These are phyloP conservation scores for Yamadazyma ubonensis DNA, from an alignment of 805 yeast species.

Conservation along the genomic window DNA sequence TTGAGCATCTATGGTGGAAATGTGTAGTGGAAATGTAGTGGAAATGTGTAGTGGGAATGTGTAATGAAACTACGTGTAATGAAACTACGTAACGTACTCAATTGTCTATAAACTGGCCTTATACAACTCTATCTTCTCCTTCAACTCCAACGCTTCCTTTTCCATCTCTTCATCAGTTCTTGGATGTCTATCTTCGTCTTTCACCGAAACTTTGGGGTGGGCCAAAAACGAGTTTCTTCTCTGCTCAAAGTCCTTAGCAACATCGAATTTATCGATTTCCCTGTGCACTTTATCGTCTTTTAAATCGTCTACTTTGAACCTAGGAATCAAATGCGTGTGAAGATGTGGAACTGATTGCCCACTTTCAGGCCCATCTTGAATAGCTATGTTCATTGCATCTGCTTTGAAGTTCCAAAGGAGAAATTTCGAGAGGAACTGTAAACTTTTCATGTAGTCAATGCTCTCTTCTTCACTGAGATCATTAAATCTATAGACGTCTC, in stretches of 20 bases:
- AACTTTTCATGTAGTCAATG: conserved; percentile 71
- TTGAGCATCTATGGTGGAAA: too few species aligned
- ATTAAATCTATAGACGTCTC: conserved; percentile 55
- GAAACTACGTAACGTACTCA: neutral
- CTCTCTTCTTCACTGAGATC: conserved; percentile 74
- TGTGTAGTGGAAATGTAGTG: too few species aligned
- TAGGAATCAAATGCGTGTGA: conserved; percentile 91
- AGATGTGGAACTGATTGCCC: conserved; percentile 97
- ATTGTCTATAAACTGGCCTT: neutral
- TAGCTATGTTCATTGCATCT: conserved; percentile 82
- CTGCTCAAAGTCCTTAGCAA: conserved; percentile 30
- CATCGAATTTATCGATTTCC: conserved; percentile 56
- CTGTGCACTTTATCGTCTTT: conserved; percentile 70
- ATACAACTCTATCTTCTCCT: conserved; percentile 32
- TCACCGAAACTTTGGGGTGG: conserved; percentile 27
- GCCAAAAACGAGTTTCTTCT: conserved; percentile 28
- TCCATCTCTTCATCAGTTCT: conserved; percentile 67
- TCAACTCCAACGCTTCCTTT: conserved; percentile 61
- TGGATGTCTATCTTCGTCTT: conserved; percentile 54
- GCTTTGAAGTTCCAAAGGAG: conserved; percentile 69
- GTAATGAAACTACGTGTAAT: too few species aligned
- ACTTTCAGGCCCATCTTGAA: conserved; percentile 95
- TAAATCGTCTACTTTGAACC: conserved; percentile 55
- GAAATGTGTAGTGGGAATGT: too few species aligned
- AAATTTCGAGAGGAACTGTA: conserved; percentile 69